Evolutionary conservation across 805 yeast species (phyloP).

Genomic region (Hanseniaspora hatyaiensis): DNA sequence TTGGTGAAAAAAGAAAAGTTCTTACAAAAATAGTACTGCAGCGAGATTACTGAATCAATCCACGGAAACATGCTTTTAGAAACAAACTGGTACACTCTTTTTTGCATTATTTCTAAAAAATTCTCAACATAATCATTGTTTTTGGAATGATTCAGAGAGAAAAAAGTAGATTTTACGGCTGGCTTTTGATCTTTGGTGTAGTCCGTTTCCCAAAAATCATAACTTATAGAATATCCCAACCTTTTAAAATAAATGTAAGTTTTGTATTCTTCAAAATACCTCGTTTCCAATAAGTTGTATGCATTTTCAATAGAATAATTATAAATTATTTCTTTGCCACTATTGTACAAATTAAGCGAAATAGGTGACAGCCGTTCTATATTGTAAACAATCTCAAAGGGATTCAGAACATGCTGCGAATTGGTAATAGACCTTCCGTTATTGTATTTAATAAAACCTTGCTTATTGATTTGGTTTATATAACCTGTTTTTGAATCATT

Average conservation of each 20-base stretch:
- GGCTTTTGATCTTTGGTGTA: not conserved
- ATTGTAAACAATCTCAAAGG: slow-evolving; percentile 12
- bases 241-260: slow-evolving; percentile 7
- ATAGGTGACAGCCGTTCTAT: slow-evolving; percentile 12
- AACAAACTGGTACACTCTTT: not conserved
- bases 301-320: slow-evolving; percentile 10
- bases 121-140: not conserved
- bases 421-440: slow-evolving; percentile 12
- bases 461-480: not conserved
- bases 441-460: slow-evolving; percentile 12
- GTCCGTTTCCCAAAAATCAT: slow-evolving; percentile 10
- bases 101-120: not conserved
- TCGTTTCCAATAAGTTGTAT: not conserved
- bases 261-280: slow-evolving; percentile 1
- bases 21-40: not conserved
- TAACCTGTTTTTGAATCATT: not conserved
- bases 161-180: not conserved
- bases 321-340: not conserved
- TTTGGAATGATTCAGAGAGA: not conserved
- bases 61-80: not conserved
- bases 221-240: not conserved
- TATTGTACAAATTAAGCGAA: not conserved
- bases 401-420: slow-evolving; percentile 2
- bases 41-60: not conserved
- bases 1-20: not conserved